Conservation (phyloP, 2,329 filamentous ascomycete species). For the Hymenoscyphus occultus region DNA sequence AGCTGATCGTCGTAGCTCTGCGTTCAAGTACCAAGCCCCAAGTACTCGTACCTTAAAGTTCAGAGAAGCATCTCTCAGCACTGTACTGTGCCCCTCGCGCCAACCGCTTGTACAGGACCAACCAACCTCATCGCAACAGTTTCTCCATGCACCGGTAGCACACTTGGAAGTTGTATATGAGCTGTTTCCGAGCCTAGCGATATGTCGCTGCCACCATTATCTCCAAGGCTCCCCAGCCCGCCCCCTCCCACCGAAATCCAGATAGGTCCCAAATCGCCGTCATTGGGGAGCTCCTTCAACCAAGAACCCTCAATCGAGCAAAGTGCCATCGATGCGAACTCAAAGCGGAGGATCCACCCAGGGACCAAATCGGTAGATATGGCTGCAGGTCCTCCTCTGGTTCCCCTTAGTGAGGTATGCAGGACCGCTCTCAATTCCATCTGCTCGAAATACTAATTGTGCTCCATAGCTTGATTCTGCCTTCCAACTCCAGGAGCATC, state of each 20-base stretch:
- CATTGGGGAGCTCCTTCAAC: conserved; percentile 58
- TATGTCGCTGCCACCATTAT: conserved; percentile 67
- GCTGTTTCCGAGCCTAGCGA: conserved; percentile 14
- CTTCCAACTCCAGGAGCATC: conserved; percentile 95
- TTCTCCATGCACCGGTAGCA: conserved; percentile 1
- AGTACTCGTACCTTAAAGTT: too few species aligned
- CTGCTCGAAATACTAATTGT: conserved; percentile 23
- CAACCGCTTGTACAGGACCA: too few species aligned
- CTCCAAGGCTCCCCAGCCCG: conserved; percentile 89
- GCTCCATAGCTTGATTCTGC: conserved; percentile 79
- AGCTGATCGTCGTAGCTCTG: not conserved
- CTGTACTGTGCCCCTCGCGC: too few species aligned
- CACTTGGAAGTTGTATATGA: conserved; percentile 12
- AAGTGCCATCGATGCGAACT: conserved; percentile 66
- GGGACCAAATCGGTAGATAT: conserved; percentile 92
- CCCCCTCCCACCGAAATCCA: conserved; percentile 95
- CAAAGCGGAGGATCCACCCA: conserved; percentile 81
- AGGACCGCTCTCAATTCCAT: not conserved
- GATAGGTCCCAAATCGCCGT: conserved; percentile 75
- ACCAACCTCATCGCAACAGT: not conserved
- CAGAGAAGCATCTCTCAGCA: too few species aligned
- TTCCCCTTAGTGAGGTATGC: conserved; percentile 78
- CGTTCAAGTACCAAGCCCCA: too few species aligned
- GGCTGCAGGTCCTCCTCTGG: conserved; percentile 83
- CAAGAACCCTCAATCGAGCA: conserved; percentile 57